A percentile compares a stretch with the other conserved stretches of the same genome.
Conservation (phyloP, 2,329 filamentous ascomycete species). For the Rosellinia necatrix region DNA sequence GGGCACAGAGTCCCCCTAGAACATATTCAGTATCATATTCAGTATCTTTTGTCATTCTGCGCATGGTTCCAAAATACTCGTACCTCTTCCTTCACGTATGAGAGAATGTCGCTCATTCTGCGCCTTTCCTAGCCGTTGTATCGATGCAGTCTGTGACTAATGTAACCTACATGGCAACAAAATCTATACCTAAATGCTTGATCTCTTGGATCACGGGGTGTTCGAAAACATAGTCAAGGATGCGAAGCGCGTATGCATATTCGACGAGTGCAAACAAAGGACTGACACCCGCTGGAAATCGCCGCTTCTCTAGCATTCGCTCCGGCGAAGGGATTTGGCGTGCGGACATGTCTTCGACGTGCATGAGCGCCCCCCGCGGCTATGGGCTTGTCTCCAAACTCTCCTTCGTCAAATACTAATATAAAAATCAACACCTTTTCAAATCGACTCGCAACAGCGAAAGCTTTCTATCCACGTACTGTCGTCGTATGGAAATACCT, state of each 20-base stretch:
- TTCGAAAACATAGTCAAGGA: slow-evolving; percentile 24
- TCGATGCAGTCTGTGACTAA: no score
- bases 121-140: background rate
- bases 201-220: slow-evolving; percentile 18
- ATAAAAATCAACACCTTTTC: background rate
- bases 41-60: no score
- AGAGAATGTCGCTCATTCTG: slow-evolving; percentile 26
- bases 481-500: slow-evolving; percentile 23
- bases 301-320: slow-evolving; percentile 19
- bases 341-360: slow-evolving; percentile 15
- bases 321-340: slow-evolving; percentile 7
- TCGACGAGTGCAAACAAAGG: slow-evolving; percentile 21
- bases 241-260: slow-evolving; percentile 17
- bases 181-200: slow-evolving; percentile 12
- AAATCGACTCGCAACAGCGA: background rate
- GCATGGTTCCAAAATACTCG: background rate
- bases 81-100: slow-evolving; percentile 27
- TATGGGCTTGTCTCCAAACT: slow-evolving; percentile 15
- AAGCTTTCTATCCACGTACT: background rate
- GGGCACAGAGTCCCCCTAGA: slow-evolving; percentile 19
- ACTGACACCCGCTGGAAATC: slow-evolving; percentile 16
- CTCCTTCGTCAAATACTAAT: slow-evolving; percentile 21
- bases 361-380: slow-evolving; percentile 13
- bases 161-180: slow-evolving; percentile 14
- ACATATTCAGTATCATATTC: background rate